phyloP scores from a whole-genome alignment of 768 basidiomycete genomes.

The Paxillus involutus region DNA sequence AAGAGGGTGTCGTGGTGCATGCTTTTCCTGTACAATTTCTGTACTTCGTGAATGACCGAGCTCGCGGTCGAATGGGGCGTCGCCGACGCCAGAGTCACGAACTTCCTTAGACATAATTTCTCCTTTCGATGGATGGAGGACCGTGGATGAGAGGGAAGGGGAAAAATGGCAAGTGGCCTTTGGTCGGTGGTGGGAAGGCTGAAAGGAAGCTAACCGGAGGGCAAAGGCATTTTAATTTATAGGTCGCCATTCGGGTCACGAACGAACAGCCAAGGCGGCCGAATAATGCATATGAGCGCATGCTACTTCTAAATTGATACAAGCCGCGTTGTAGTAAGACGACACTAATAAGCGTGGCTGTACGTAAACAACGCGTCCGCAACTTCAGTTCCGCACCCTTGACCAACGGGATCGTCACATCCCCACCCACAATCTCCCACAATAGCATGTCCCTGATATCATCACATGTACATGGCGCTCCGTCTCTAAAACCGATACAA shows the following conservation, averaged over 20 bases:
- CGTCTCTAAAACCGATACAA: no score
- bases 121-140: neutral
- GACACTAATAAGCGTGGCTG: neutral
- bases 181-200: neutral
- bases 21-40: conserved; percentile 10
- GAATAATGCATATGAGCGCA: neutral
- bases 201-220: neutral
- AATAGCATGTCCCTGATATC: no score
- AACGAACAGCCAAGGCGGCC: neutral
- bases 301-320: neutral
- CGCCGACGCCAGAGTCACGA: conserved; percentile 3
- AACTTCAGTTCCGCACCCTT: no score
- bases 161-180: neutral
- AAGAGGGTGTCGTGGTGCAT: neutral
- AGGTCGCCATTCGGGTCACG: conserved; percentile 2
- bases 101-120: conserved; percentile 8
- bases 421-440: no score
- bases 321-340: neutral
- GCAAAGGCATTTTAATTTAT: conserved; percentile 22
- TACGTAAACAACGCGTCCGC: neutral
- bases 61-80: conserved; percentile 15
- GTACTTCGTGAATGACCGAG: conserved; percentile 3
- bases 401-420: neutral
- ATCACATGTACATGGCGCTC: no score
- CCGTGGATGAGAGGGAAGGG: neutral